phyloP scores from a whole-genome alignment of 1,139 yeast species.

The Yamadazyma diospyri region DNA sequence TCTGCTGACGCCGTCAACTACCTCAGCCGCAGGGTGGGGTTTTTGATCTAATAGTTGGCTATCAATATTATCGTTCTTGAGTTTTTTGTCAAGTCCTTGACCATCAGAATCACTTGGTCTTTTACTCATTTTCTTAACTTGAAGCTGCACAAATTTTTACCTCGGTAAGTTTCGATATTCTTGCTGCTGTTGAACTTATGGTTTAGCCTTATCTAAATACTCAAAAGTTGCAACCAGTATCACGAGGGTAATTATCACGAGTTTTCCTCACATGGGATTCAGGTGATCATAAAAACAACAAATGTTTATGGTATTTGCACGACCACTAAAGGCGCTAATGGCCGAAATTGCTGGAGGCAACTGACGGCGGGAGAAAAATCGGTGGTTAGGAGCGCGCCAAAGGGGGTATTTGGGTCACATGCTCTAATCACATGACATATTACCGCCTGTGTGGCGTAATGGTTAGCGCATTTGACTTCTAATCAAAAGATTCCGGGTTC shows the following conservation, averaged over 20 bases:
- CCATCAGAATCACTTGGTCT: constrained; percentile 9
- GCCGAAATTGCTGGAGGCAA: too few species aligned
- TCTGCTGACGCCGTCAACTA: not conserved
- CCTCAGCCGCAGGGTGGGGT: not conserved
- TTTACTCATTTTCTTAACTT: too few species aligned
- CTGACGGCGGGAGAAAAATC: too few species aligned
- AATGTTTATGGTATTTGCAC: too few species aligned
- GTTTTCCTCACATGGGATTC: constrained; percentile 9
- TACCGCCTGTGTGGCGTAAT: constrained; percentile 24
- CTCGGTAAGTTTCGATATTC: not conserved
- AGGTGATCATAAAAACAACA: constrained; percentile 2
- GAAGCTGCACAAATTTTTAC: too few species aligned
- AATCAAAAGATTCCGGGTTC: constrained; percentile 23
- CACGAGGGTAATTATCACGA: constrained; percentile 7
- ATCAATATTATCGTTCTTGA: constrained; percentile 32
- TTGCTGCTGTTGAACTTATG: too few species aligned
- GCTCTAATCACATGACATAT: too few species aligned
- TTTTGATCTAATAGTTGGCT: constrained; percentile 48
- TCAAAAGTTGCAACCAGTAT: constrained; percentile 7
- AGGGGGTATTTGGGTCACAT: too few species aligned
- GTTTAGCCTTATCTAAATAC: not conserved
- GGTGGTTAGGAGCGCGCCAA: too few species aligned
- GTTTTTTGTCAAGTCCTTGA: constrained; percentile 8
- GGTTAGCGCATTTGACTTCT: constrained; percentile 23
- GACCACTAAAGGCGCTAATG: too few species aligned